Evolutionary conservation across 202 grass and related monocot species (phyloP).

Genomic region (Panicum virgatum): DNA sequence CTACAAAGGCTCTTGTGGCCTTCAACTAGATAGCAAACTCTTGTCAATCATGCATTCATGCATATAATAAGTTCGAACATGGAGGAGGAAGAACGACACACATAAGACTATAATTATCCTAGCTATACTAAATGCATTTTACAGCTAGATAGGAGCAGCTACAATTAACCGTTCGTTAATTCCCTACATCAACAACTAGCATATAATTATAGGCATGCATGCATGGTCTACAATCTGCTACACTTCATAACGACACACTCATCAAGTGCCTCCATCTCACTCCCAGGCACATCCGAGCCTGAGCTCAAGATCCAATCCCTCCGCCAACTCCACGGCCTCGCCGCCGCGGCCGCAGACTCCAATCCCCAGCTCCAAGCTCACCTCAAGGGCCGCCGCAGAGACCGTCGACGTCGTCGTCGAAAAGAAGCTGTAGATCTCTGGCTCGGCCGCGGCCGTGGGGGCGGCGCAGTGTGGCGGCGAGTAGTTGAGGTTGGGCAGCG

Average conservation of each 20-base stretch:
- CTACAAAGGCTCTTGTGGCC: not conserved
- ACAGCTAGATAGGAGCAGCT: not conserved
- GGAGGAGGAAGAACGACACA: not conserved
- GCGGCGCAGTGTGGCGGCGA: constrained; percentile 8
- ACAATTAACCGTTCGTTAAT: not conserved
- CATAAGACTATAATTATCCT: not conserved
- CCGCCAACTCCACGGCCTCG: not conserved
- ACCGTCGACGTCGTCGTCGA: not conserved
- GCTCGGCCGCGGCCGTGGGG: not conserved
- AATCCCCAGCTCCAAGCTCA: constrained; percentile 53
- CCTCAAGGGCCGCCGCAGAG: not conserved
- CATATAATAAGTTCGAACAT: not conserved
- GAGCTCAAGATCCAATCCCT: constrained; percentile 76
- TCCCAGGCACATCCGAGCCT: constrained; percentile 61
- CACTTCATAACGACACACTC: not conserved
- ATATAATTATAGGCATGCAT: not conserved
- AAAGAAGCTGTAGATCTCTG: constrained; percentile 38
- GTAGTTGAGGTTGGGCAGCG: constrained; percentile 65
- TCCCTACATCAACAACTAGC: not conserved
- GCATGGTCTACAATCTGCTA: not conserved
- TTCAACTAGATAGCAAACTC: not conserved
- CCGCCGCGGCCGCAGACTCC: not conserved
- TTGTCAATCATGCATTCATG: not conserved
- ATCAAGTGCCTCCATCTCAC: not conserved
- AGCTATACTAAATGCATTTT: not conserved